These are phyloP conservation scores for Mortierella antarctica DNA, from an alignment of 192 early-diverging fungal species.

Conservation along the genomic window DNA sequence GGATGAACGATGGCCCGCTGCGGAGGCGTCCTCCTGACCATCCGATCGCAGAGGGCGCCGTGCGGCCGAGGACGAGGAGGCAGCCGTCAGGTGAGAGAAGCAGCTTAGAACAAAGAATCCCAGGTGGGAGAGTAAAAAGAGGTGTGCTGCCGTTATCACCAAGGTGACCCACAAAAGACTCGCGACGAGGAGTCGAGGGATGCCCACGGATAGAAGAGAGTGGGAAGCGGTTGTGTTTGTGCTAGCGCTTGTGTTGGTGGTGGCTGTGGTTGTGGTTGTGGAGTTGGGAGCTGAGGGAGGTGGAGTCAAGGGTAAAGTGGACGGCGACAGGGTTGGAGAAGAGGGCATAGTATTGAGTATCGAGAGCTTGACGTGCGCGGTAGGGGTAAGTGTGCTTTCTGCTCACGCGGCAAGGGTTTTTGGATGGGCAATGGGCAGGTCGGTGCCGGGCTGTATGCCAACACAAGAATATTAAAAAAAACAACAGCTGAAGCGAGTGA, in stretches of 20 bases:
- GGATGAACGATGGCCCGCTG: background rate
- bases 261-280: slow-evolving; percentile 2
- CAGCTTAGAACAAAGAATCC: slow-evolving; percentile 47
- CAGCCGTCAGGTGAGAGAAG: slow-evolving; percentile 33
- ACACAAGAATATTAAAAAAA: too few relatives aligned
- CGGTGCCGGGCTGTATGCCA: too few relatives aligned
- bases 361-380: background rate
- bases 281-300: slow-evolving; percentile 1
- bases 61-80: slow-evolving; percentile 14
- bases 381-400: too few relatives aligned
- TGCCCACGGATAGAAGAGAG: slow-evolving; percentile 14
- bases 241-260: slow-evolving; percentile 1
- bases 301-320: background rate
- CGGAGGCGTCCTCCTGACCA: background rate
- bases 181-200: slow-evolving; percentile 43
- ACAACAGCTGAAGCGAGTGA: background rate
- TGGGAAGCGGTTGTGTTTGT: slow-evolving; percentile 4
- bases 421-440: too few relatives aligned
- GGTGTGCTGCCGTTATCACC: slow-evolving; percentile 32
- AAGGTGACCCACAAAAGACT: slow-evolving; percentile 41
- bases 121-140: slow-evolving; percentile 37
- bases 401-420: too few relatives aligned
- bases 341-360: slow-evolving; percentile 12
- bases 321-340: slow-evolving; percentile 10
- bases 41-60: background rate